phyloP scores from a whole-genome alignment of 2,329 filamentous ascomycete species.

The Pseudogymnoascus sp. region DNA sequence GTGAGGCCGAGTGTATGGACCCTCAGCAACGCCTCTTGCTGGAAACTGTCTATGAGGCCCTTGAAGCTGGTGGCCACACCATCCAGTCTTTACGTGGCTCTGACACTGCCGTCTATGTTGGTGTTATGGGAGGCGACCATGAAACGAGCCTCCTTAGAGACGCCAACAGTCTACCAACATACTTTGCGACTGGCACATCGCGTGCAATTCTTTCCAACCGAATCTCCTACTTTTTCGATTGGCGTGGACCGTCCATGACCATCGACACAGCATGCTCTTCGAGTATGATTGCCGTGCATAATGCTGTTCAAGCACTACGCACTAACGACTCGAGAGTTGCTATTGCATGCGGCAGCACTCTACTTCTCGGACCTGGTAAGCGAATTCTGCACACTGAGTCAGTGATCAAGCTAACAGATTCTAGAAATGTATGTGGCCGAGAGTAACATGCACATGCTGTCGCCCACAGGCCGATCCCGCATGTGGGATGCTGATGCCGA shows the following conservation, averaged over 20 bases:
- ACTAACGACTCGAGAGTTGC: constrained; percentile 24
- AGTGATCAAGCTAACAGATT: constrained; percentile 13
- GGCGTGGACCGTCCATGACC: constrained; percentile 13
- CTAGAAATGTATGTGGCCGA: constrained; percentile 25
- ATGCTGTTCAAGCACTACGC: constrained; percentile 36
- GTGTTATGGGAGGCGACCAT: not conserved
- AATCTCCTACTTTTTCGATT: constrained; percentile 22
- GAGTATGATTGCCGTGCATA: constrained; percentile 46
- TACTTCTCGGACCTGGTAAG: constrained; percentile 18
- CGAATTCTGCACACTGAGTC: constrained; percentile 13
- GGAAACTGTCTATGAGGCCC: constrained; percentile 23
- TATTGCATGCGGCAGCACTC: constrained; percentile 9
- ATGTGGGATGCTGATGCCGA: constrained; percentile 34
- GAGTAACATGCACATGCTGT: constrained; percentile 24
- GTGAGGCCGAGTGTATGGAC: constrained; percentile 25
- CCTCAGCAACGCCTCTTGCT: constrained; percentile 26
- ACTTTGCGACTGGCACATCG: not conserved
- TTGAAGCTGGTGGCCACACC: constrained; percentile 22
- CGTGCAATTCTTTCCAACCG: constrained; percentile 16
- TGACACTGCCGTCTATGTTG: not conserved
- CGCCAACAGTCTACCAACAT: constrained; percentile 19
- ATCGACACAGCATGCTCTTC: constrained; percentile 22
- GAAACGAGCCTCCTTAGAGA: constrained; percentile 15
- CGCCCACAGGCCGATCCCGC: constrained; percentile 25
- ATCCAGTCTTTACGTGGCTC: constrained; percentile 10